A percentile compares a stretch with the other conserved stretches of the same genome.
These are phyloP conservation scores for Hibiscus mutabilis DNA, from an alignment of 345 rosid species.

Conservation along the genomic window DNA sequence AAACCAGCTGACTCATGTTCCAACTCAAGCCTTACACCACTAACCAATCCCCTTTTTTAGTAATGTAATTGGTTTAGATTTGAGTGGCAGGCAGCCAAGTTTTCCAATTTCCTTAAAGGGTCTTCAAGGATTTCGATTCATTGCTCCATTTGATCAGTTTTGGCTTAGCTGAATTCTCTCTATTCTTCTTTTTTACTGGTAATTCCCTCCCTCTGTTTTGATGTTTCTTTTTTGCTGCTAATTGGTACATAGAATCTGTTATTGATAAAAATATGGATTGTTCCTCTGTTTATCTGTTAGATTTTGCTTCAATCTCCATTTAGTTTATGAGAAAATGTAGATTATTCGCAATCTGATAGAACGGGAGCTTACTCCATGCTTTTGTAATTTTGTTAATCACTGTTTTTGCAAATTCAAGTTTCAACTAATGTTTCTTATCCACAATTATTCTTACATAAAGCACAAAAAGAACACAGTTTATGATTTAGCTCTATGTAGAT, in stretches of 20 bases:
- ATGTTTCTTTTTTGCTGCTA: neutral
- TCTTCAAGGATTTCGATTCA: slow-evolving; percentile 18
- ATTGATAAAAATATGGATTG: neutral
- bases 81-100: slow-evolving; percentile 3
- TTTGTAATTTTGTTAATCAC: too few relatives aligned
- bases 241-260: neutral
- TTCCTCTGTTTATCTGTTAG: neutral
- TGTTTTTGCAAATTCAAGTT: too few relatives aligned
- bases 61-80: slow-evolving; percentile 6
- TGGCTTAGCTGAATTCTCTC: slow-evolving; percentile 14
- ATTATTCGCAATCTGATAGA: too few relatives aligned
- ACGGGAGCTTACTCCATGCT: too few relatives aligned
- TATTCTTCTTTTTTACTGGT: slow-evolving; percentile 21
- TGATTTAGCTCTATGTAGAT: neutral
- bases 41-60: slow-evolving; percentile 2
- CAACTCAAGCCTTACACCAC: slow-evolving; percentile 30
- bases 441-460: too few relatives aligned
- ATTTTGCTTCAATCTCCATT: neutral
- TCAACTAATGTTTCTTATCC: too few relatives aligned
- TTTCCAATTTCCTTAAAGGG: slow-evolving; percentile 17
- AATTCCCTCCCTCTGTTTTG: slow-evolving; percentile 19
- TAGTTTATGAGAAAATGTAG: neutral
- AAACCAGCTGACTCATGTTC: slow-evolving; percentile 22
- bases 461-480: neutral
- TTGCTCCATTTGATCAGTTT: slow-evolving; percentile 16